Conservation (phyloP, 371 early-diverging fungal species). For the Mortierella sp. region DNA sequence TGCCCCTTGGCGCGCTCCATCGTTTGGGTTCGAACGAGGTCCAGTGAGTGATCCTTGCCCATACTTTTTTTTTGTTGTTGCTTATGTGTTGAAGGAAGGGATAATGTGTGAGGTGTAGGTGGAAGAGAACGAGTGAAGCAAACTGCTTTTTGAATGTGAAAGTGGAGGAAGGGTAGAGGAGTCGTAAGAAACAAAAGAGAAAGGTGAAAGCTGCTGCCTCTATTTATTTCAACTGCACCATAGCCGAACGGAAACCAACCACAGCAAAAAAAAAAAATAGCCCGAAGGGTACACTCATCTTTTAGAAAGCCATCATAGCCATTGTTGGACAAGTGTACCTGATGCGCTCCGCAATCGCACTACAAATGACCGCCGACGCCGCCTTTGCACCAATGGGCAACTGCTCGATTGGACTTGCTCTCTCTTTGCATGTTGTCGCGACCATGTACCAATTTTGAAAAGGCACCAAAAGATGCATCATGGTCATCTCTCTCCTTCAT, state of each 20-base stretch:
- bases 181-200: not conserved
- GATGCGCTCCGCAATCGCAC: not conserved
- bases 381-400: not conserved
- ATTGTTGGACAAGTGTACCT: not conserved
- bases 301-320: not conserved
- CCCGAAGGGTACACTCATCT: not conserved
- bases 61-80: slow-evolving; percentile 10
- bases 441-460: not conserved
- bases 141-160: not conserved
- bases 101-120: not conserved
- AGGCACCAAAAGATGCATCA: not conserved
- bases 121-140: not conserved
- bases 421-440: not conserved
- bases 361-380: not conserved
- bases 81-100: not conserved
- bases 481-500: not conserved
- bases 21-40: slow-evolving; percentile 48
- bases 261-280: not conserved
- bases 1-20: slow-evolving; percentile 52
- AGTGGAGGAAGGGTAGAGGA: not conserved
- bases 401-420: not conserved
- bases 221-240: not conserved
- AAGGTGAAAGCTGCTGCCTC: not conserved
- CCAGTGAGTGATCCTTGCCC: slow-evolving; percentile 50
- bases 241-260: not conserved